Evolutionary conservation across 2,329 filamentous ascomycete species (phyloP).

Genomic region (Cercospora sesami): DNA sequence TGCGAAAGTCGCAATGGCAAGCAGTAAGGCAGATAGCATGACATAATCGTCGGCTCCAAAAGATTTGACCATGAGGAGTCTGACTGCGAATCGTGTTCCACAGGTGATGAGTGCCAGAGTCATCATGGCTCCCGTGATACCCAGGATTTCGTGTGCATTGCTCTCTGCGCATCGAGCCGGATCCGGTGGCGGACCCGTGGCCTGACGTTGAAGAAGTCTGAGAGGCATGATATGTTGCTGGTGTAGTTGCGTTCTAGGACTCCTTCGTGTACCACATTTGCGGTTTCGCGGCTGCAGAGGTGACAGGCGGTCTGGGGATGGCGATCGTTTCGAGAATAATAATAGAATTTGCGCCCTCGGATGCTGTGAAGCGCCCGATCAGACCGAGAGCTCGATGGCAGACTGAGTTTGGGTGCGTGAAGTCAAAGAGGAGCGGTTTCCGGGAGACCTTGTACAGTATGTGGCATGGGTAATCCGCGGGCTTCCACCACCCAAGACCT

Average conservation of each 20-base stretch:
- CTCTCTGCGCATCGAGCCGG: constrained; percentile 31
- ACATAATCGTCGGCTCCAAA: constrained; percentile 53
- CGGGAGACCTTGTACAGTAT: background rate
- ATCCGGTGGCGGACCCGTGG: constrained; percentile 16
- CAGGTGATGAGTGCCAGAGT: constrained; percentile 27
- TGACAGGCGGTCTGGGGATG: background rate
- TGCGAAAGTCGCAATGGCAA: constrained; percentile 37
- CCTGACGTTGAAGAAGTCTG: constrained; percentile 11
- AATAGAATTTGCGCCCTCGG: background rate
- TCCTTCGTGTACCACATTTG: background rate
- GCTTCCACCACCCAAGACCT: background rate
- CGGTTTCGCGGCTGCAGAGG: background rate
- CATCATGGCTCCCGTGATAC: constrained; percentile 29
- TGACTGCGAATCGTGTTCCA: constrained; percentile 39
- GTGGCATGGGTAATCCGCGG: constrained; percentile 1
- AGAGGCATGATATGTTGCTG: constrained; percentile 3
- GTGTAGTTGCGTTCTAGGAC: background rate
- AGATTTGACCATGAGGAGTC: constrained; percentile 49
- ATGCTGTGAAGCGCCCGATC: background rate
- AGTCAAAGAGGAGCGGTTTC: background rate
- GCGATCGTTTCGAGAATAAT: background rate
- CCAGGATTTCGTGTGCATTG: constrained; percentile 30
- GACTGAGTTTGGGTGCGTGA: constrained; percentile 1
- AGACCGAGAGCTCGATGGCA: background rate
- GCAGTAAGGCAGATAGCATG: constrained; percentile 47